Evolutionary conservation across 106 monocot genomes (phyloP).

Genomic region (Acanthochlamys bracteata): DNA sequence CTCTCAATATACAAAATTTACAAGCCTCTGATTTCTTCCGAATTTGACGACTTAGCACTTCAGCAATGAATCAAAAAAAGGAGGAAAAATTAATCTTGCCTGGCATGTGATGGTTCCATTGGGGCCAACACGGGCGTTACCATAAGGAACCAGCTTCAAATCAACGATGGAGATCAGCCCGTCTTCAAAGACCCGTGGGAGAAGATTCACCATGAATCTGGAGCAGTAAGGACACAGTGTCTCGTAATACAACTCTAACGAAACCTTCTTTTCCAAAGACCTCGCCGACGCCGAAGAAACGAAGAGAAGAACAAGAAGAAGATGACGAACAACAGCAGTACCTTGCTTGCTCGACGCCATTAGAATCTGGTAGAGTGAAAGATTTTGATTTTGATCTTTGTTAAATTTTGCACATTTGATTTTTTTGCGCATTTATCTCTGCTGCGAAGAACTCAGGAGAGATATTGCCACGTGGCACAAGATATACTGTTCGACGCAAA

Average conservation of each 20-base stretch:
- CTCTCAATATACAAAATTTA: no score
- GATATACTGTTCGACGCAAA: no score
- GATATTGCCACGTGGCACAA: no score
- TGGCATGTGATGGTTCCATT: constrained; percentile 79
- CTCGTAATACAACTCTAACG: constrained; percentile 79
- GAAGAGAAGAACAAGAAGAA: constrained; percentile 12
- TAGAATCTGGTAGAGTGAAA: no score
- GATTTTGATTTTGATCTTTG: no score
- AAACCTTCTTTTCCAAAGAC: constrained; percentile 35
- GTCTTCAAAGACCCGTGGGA: constrained; percentile 57
- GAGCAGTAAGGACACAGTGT: constrained; percentile 81
- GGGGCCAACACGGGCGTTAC: constrained; percentile 57
- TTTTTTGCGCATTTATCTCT: no score
- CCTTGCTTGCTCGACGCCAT: no score
- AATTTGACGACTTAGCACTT: background rate
- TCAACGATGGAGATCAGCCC: constrained; percentile 65
- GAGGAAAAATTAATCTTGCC: constrained; percentile 22
- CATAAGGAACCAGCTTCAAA: constrained; percentile 84
- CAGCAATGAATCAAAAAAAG: background rate
- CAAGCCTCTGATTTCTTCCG: no score
- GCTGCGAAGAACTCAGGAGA: no score
- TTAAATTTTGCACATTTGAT: no score
- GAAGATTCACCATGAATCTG: constrained; percentile 70
- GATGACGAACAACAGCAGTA: constrained; percentile 16
- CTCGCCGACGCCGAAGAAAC: constrained; percentile 6